phyloP scores from a whole-genome alignment of 805 yeast species.

The Zygosaccharomyces kombuchaensis region DNA sequence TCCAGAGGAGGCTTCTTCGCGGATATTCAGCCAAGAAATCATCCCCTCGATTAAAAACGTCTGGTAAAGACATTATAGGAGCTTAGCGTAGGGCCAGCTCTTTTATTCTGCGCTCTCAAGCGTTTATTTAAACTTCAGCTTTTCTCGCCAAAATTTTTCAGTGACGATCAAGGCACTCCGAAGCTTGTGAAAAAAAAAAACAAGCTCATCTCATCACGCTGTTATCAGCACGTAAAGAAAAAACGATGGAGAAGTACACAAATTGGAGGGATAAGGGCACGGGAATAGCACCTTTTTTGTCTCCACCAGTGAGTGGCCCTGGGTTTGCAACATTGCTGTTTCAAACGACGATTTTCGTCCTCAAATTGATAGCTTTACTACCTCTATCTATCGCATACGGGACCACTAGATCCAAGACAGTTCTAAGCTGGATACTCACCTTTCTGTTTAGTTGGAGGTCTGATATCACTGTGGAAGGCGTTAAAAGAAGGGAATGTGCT shows the following conservation, averaged over 20 bases:
- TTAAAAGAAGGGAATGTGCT: conserved; percentile 36
- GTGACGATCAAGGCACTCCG: background rate
- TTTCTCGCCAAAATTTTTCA: background rate
- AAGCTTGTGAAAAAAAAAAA: background rate
- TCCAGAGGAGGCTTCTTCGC: conserved; percentile 57
- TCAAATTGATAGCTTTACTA: conserved; percentile 16
- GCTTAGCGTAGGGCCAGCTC: background rate
- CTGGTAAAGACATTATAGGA: conserved; percentile 58
- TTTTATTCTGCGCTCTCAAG: background rate
- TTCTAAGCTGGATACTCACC: conserved; percentile 22
- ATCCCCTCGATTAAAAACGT: conserved; percentile 68
- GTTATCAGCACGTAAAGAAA: background rate
- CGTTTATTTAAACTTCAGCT: background rate
- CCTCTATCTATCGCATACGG: conserved; percentile 19
- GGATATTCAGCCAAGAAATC: conserved; percentile 64
- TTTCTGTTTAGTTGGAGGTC: conserved; percentile 38
- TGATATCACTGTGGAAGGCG: conserved; percentile 41
- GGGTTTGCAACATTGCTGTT: conserved; percentile 9
- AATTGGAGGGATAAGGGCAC: conserved; percentile 86
- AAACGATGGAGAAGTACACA: conserved; percentile 73
- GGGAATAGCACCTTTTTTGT: conserved; percentile 88
- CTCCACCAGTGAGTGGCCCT: conserved; percentile 35
- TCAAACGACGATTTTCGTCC: conserved; percentile 9
- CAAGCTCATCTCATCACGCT: background rate
- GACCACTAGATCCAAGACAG: conserved; percentile 8